phyloP scores from a whole-genome alignment of 176 grass and related monocot genomes.

The Guadua angustifolia region DNA sequence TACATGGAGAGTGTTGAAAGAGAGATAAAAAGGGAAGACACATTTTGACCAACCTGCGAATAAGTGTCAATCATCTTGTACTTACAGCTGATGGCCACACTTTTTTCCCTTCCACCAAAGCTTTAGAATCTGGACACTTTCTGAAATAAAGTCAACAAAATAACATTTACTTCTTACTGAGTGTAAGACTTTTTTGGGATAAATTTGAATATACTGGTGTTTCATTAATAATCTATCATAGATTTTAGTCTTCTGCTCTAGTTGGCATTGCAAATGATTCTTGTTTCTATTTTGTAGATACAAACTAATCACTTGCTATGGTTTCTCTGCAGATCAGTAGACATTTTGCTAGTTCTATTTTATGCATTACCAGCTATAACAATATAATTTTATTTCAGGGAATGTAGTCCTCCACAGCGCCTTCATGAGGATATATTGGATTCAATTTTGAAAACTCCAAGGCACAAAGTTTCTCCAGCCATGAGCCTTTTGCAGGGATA shows the following conservation, averaged over 20 bases:
- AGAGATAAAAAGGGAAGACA: not conserved
- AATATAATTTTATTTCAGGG: constrained; percentile 58
- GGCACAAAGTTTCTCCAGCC: constrained; percentile 70
- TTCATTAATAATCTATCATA: not conserved
- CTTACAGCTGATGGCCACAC: not conserved
- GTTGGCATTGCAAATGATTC: not conserved
- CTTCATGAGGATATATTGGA: constrained; percentile 73
- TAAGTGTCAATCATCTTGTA: constrained; percentile 1
- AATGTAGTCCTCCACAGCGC: constrained; percentile 60
- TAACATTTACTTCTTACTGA: not conserved
- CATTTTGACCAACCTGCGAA: not conserved
- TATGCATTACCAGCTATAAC: constrained; percentile 32
- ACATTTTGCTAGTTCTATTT: not conserved
- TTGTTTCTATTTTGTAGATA: constrained; percentile 22
- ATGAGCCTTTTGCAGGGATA: constrained; percentile 95
- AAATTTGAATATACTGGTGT: not conserved
- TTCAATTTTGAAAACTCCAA: constrained; percentile 74
- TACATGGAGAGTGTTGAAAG: not conserved
- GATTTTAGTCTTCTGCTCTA: constrained; percentile 1
- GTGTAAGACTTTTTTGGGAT: not conserved
- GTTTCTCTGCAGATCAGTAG: not conserved
- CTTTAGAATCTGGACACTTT: constrained; percentile 13
- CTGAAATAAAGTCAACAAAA: constrained; percentile 7
- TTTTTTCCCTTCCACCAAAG: not conserved
- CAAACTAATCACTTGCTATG: not conserved